Evolutionary conservation across 129 eudicot genomes (phyloP).

Genomic region (Deinandra increscens): DNA sequence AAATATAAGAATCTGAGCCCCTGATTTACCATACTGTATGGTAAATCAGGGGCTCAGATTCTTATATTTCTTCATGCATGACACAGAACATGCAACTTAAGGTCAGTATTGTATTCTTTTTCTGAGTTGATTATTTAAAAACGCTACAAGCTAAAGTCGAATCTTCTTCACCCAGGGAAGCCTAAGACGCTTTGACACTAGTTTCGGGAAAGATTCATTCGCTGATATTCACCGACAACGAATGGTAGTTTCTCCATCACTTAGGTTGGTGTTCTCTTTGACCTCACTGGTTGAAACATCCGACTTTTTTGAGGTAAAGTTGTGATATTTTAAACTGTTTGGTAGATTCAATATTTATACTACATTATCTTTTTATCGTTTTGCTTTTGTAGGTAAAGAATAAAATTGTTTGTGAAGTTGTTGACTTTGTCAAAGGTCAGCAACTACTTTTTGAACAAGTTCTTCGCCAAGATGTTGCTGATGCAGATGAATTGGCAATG

Average conservation of each 20-base stretch:
- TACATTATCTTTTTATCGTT: background rate
- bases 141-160: background rate
- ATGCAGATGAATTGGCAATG: constrained; percentile 74
- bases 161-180: constrained; percentile 50
- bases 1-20: constrained; percentile 78
- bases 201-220: constrained; percentile 50
- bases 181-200: constrained; percentile 48
- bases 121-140: background rate
- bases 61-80: constrained; percentile 70
- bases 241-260: constrained; percentile 71
- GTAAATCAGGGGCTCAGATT: constrained; percentile 87
- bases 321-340: background rate
- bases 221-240: constrained; percentile 64
- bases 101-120: constrained; percentile 40
- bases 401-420: constrained; percentile 89
- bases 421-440: constrained; percentile 83
- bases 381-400: constrained; percentile 68
- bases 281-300: constrained; percentile 85
- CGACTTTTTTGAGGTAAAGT: constrained; percentile 74
- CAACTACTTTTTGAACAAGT: constrained; percentile 74
- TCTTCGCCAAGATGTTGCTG: constrained; percentile 68
- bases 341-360: background rate
- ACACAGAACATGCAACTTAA: constrained; percentile 71
- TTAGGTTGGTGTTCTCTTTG: constrained; percentile 82
- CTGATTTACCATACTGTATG: constrained; percentile 94